These are phyloP conservation scores for Blastobotrys persicus DNA, from an alignment of 1,139 yeast genomes.

Conservation along the genomic window DNA sequence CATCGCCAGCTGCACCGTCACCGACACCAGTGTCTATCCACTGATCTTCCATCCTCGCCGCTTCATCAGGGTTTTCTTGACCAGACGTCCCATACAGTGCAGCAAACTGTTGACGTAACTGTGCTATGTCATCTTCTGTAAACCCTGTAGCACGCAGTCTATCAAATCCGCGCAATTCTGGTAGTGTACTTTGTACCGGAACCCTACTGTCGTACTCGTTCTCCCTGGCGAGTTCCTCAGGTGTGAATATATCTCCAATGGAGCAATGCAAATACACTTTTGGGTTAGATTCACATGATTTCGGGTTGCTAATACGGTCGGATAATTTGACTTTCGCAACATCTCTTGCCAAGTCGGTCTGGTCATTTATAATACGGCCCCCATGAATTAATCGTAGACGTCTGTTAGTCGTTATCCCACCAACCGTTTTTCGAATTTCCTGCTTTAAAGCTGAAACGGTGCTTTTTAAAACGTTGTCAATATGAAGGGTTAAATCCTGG, in stretches of 20 bases:
- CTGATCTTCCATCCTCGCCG: conserved; percentile 67
- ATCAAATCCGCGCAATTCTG: conserved; percentile 84
- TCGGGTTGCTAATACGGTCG: background rate
- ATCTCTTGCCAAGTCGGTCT: conserved; percentile 54
- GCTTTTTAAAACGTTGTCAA: conserved; percentile 39
- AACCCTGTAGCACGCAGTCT: conserved; percentile 80
- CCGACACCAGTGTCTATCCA: conserved; percentile 84
- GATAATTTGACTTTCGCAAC: conserved; percentile 31
- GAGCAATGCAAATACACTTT: conserved; percentile 71
- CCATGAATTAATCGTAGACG: conserved; percentile 70
- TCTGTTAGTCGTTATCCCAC: conserved; percentile 41
- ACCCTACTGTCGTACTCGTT: conserved; percentile 54
- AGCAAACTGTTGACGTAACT: conserved; percentile 71
- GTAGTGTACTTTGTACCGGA: conserved; percentile 51
- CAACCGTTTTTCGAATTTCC: conserved; percentile 38
- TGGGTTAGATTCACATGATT: conserved; percentile 23
- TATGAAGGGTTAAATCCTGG: conserved; percentile 46
- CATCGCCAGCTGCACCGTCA: conserved; percentile 29
- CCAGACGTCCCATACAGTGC: conserved; percentile 56
- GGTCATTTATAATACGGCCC: conserved; percentile 67
- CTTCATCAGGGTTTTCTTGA: conserved; percentile 39
- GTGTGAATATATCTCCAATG: conserved; percentile 65
- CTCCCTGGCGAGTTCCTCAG: conserved; percentile 62
- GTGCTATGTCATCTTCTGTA: conserved; percentile 68
- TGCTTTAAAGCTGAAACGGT: conserved; percentile 46